Conservation (phyloP, 441 rosid species). For the Corymbia calophylla region DNA sequence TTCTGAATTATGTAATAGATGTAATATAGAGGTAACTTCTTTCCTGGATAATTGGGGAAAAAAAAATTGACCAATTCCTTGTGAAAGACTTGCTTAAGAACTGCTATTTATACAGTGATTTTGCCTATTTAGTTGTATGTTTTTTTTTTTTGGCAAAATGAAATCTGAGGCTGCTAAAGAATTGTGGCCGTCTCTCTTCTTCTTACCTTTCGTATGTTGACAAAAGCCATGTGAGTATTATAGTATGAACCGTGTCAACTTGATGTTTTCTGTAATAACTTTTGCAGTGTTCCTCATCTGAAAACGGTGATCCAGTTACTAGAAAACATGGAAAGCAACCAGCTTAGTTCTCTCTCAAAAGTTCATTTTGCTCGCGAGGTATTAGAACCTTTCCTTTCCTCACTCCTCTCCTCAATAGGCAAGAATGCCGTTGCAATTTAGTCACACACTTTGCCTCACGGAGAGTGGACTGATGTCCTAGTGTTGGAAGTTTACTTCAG, state of each 20-base stretch:
- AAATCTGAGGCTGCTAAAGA: neutral
- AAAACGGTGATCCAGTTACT: slow-evolving; percentile 49
- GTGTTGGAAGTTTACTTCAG: neutral
- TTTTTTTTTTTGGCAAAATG: neutral
- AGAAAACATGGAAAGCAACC: slow-evolving; percentile 53
- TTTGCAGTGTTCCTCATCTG: slow-evolving; percentile 56
- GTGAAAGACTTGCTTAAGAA: neutral
- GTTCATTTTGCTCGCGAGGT: slow-evolving; percentile 26
- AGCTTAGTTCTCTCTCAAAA: slow-evolving; percentile 40
- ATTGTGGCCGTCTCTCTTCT: neutral
- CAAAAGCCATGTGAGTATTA: neutral
- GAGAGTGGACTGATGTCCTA: neutral
- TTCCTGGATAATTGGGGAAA: neutral
- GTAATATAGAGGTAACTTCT: neutral
- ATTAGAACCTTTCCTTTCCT: neutral
- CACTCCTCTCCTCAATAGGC: neutral
- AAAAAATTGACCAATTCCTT: neutral
- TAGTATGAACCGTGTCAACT: neutral
- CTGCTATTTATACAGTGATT: neutral
- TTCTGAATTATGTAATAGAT: neutral
- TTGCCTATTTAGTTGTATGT: neutral
- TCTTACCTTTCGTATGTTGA: rapidly evolving
- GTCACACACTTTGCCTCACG: neutral
- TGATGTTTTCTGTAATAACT: neutral
- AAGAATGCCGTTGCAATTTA: neutral